These are phyloP conservation scores for Globisporangium barbulae DNA, from an alignment of 352 stramenopile genomes.

Conservation along the genomic window DNA sequence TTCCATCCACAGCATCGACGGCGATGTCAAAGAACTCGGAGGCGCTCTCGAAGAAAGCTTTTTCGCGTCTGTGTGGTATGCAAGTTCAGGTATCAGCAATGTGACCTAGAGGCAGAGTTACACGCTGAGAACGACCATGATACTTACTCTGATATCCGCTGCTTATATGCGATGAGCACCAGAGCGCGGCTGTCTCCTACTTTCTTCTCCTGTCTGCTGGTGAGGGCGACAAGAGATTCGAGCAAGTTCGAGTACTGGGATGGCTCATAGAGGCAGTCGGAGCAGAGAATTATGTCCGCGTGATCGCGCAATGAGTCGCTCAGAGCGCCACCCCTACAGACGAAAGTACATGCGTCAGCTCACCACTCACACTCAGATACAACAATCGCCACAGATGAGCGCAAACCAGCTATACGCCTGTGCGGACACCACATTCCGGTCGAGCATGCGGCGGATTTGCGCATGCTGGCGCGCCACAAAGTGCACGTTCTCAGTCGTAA, in stretches of 20 bases:
- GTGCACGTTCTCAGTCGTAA: conserved; percentile 37
- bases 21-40: conserved; percentile 35
- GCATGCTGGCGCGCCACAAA: conserved; percentile 21
- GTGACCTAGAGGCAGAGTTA: background rate
- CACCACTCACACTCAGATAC: background rate
- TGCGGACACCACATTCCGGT: conserved; percentile 22
- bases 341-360: background rate
- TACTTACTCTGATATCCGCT: conserved; percentile 45
- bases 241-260: conserved; percentile 35
- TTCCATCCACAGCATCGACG: conserved; percentile 22
- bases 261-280: conserved; percentile 71
- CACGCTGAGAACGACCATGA: background rate
- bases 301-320: background rate
- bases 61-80: conserved; percentile 25
- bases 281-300: conserved; percentile 36
- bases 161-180: conserved; percentile 72
- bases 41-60: conserved; percentile 37
- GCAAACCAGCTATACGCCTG: conserved; percentile 39
- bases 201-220: background rate
- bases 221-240: conserved; percentile 40
- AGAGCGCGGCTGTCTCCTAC: background rate
- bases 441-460: conserved; percentile 19
- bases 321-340: conserved; percentile 9
- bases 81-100: background rate
- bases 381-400: background rate